Evolutionary conservation across 768 basidiomycete species (phyloP), one percentile per base, ranked within the genome.

Genomic region (Leccinum boreale): DNA sequence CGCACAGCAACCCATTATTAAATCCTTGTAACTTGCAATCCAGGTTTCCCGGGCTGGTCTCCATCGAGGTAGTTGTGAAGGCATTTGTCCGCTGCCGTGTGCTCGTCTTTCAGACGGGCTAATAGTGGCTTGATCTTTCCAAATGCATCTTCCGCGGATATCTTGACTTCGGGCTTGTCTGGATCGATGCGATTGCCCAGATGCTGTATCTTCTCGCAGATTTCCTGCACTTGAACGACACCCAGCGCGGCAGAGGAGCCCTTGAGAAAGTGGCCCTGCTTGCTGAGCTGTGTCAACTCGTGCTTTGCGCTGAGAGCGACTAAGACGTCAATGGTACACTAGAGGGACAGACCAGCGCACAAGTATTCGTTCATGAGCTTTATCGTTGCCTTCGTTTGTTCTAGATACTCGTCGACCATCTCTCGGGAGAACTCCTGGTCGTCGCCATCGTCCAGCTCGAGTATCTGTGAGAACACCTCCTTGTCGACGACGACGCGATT

Each of bases 241-340:
- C 97, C 96, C 47, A 99, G 81, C 3, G 95, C 92, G 28, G 95
- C 95, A 12, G 94, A 96, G 3, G 95, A 98, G 49, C 96, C 96
- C 74, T 98, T 99, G 69, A 98, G 85, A 75, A 92, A 99, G 74
- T 99, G 96, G 0, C 95, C 97, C 10, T 89, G 79, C 17, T 77
- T 74, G 3, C 90, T 88, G 17, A 99, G 83, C 55, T 81, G 70
- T 10, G 66, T 62, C 10, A 96, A 81, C 62, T 94, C 81, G 60
- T 85, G 81, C 23, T 65, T 71, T 39, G 65, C 65, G 60, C 90
- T 92, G 70, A 50, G 19, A 33, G 33, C 29, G 48, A 36, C 48
- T 70, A 53, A 63, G 62, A 58, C 57, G 47, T 62, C 48, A 52
- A 50, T 14, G 28, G 55, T 44, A 61, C 57, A 17, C 55, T 55